These are phyloP conservation scores for Claviceps sp. DNA, from an alignment of 2,329 filamentous ascomycete species.

Conservation along the genomic window DNA sequence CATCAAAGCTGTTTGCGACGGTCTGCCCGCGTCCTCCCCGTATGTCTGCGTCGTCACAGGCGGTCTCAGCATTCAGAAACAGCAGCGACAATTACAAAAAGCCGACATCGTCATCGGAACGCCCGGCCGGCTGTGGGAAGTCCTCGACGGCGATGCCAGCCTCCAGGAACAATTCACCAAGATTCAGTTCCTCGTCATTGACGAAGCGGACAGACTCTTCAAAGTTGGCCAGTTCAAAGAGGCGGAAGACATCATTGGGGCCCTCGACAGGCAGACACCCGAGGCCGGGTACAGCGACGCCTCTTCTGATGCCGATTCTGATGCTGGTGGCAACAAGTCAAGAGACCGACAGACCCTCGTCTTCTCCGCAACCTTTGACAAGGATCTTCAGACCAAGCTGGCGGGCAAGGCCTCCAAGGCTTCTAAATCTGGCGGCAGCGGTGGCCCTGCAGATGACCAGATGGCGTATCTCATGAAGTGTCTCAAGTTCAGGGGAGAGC, in stretches of 20 bases:
- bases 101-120: conserved; percentile 92
- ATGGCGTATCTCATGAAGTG: conserved; percentile 90
- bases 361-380: conserved; percentile 94
- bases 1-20: conserved; percentile 58
- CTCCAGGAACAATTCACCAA: conserved; percentile 57
- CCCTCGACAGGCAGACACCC: conserved; percentile 61
- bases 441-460: conserved; percentile 51
- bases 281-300: conserved; percentile 34
- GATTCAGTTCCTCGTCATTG: conserved; percentile 74
- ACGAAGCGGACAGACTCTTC: conserved; percentile 85
- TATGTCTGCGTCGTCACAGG: conserved; percentile 84
- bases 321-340: conserved; percentile 31
- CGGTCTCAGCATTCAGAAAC: conserved; percentile 87
- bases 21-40: conserved; percentile 44
- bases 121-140: conserved; percentile 87
- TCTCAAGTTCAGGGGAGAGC: conserved; percentile 73
- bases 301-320: conserved; percentile 23
- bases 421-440: conserved; percentile 24
- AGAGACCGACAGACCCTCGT: conserved; percentile 71
- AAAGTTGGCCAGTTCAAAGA: conserved; percentile 95
- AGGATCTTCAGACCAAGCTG: conserved; percentile 80
- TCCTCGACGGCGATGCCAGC: conserved; percentile 63
- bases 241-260: conserved; percentile 71
- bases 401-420: conserved; percentile 52
- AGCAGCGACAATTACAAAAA: conserved; percentile 68